phyloP scores from a whole-genome alignment of 768 basidiomycete species.

The Fomitopsis pulvina region DNA sequence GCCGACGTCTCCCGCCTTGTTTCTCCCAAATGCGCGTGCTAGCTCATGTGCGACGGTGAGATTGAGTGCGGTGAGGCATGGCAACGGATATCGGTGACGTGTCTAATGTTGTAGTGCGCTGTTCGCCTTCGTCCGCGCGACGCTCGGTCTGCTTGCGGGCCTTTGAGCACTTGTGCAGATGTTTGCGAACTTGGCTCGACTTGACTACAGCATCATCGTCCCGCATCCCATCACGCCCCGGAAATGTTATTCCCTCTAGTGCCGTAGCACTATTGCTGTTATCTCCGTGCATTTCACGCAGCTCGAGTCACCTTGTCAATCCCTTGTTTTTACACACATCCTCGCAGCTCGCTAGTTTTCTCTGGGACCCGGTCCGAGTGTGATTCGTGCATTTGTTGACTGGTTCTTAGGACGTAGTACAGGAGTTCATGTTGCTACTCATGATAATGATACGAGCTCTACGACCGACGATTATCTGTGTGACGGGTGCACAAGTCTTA shows the following conservation, averaged over 20 bases:
- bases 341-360: constrained; percentile 2
- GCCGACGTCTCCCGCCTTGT: constrained; percentile 2
- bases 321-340: neutral
- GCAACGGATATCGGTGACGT: constrained; percentile 2
- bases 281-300: neutral
- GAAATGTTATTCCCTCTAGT: constrained; percentile 8
- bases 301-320: constrained; percentile 5
- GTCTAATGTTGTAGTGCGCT: constrained; percentile 7
- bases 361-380: neutral
- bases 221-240: constrained; percentile 12
- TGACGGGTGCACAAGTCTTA: neutral
- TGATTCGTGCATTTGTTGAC: neutral
- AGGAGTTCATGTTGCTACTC: neutral
- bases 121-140: constrained; percentile 10
- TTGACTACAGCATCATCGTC: neutral
- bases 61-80: constrained; percentile 12
- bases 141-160: constrained; percentile 16
- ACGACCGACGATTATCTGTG: neutral
- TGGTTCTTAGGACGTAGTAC: constrained; percentile 3
- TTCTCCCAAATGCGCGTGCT: constrained; percentile 17
- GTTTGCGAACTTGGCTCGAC: constrained; percentile 8
- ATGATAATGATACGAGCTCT: constrained; percentile 4
- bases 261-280: constrained; percentile 3
- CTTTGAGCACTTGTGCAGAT: constrained; percentile 2
- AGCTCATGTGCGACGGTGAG: constrained; percentile 17